A percentile compares a stretch with the other conserved stretches of the same genome.
Evolutionary conservation across 805 yeast species (phyloP).

Genomic region (Zygoascus bituminiphila): DNA sequence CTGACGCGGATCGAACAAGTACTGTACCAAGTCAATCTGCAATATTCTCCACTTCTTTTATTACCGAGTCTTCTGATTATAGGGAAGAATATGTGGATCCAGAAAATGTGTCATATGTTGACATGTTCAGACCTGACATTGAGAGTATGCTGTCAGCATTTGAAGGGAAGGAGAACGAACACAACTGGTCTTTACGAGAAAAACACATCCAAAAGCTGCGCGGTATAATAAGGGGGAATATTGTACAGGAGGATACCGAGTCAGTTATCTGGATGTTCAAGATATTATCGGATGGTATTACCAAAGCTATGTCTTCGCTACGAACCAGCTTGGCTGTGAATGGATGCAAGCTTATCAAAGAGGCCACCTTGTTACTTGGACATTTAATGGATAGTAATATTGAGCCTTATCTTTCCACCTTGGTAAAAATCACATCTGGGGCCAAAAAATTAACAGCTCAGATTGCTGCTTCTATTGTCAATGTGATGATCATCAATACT

Average conservation of each 20-base stretch:
- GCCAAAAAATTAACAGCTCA: slow-evolving; percentile 60
- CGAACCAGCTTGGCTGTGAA: slow-evolving; percentile 75
- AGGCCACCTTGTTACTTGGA: slow-evolving; percentile 30
- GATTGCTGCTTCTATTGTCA: slow-evolving; percentile 31
- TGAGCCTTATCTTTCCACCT: slow-evolving; percentile 41
- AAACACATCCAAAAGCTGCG: slow-evolving; percentile 49
- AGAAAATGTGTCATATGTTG: slow-evolving; percentile 25
- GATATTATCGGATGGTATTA: slow-evolving; percentile 47
- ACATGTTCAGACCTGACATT: slow-evolving; percentile 25
- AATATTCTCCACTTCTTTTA: slow-evolving; percentile 14
- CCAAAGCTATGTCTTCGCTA: slow-evolving; percentile 60
- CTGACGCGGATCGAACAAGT: neutral
- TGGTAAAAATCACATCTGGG: slow-evolving; percentile 48
- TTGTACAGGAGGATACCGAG: slow-evolving; percentile 31
- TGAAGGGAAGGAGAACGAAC: slow-evolving; percentile 73
- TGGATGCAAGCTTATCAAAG: slow-evolving; percentile 72
- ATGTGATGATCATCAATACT: slow-evolving; percentile 49
- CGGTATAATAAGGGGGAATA: slow-evolving; percentile 52
- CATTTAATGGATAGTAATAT: slow-evolving; percentile 29
- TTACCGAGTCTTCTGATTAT: slow-evolving; percentile 26
- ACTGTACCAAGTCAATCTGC: neutral
- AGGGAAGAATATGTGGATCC: slow-evolving; percentile 35
- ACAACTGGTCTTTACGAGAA: slow-evolving; percentile 77
- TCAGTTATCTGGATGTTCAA: slow-evolving; percentile 32
- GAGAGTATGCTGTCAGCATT: slow-evolving; percentile 36